Base-by-base conservation (phyloP, 1,284 basidiomycete species). In the Leccinum solheimii region DNA sequence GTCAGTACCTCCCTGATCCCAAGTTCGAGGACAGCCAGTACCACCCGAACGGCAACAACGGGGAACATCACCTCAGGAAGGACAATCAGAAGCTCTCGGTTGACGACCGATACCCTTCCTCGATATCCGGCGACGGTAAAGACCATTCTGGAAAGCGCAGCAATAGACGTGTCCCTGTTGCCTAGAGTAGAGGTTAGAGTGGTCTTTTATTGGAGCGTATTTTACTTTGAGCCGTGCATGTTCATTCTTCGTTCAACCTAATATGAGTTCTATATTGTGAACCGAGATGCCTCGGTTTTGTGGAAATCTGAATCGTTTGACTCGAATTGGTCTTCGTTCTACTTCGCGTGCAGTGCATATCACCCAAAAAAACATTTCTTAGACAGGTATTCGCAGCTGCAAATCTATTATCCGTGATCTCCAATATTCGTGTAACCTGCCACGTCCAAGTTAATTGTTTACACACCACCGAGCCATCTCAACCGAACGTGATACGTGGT, bases 201-300 rank as follows among this genome's bases (percentile, higher is more conserved):
- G 40, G n/a, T 27, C 2, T 11, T 26, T 34, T 49, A 36, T 43
- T 23, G 45, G 45, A 48, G 21, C 23, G 19, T 53, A 49, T 57
- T 55, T 55, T 59, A n/a, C 19, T 56, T 62, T 55, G 55, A 58
- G 34, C 48, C 60, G 56, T 59, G 51, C 60, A 60, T 36, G 13
- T 61, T 66, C 64, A 58, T 61, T 65, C 57, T 63, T 65, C 45
- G n/a, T 58, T 62, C 14, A 26, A 50, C 53, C 11, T 50, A 8
- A 43, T 45, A 23, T 38, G 40, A 40, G 34, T 32, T 51, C n/a
- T 7, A 49, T 23, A 49, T 49, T 10, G 7, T 30, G 32, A 16
- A 40, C 21, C 13, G 9, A 14, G 19, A 50, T 21, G 54, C 13
- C 52, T 54, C 13, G 32, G 52, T 21, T 34, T 13, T 13, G 51